Conservation (phyloP, 768 basidiomycete species). For the Epithele typhae region DNA sequence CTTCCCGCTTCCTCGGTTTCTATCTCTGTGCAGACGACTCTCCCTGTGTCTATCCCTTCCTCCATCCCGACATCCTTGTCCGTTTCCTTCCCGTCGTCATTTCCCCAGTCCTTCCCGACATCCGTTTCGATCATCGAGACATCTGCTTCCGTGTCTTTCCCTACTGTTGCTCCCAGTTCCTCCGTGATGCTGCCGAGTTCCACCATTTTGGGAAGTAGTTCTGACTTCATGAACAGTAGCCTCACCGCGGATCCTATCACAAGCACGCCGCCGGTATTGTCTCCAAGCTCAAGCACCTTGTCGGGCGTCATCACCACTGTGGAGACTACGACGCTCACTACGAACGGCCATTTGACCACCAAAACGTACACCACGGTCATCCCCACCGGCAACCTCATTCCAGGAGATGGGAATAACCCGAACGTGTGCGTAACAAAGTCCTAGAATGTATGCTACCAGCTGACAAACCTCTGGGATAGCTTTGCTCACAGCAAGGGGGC, state of each 20-base stretch:
- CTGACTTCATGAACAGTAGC: too few species aligned
- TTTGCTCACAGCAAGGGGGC: conserved; percentile 22
- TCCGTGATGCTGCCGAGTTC: neutral
- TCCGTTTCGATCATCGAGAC: neutral
- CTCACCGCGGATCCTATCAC: too few species aligned
- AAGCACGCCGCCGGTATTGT: neutral
- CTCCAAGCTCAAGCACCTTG: neutral
- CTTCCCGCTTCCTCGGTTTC: neutral
- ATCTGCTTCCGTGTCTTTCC: neutral
- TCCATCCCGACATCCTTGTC: neutral
- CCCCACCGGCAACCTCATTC: conserved; percentile 21
- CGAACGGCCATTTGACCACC: conserved; percentile 6
- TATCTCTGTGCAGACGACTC: neutral
- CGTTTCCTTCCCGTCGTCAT: neutral
- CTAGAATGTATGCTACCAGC: too few species aligned
- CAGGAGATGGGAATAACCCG: conserved; percentile 4
- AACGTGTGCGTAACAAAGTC: conserved; percentile 17
- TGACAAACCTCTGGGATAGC: conserved; percentile 2
- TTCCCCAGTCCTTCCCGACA: neutral
- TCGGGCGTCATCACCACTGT: conserved; percentile 10
- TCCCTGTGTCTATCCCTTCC: neutral
- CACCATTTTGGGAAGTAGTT: neutral
- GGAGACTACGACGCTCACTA: conserved; percentile 13
- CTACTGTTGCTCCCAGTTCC: neutral
- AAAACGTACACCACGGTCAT: conserved; percentile 16